Conservation (phyloP, 441 rosid genomes). For the Viola pubescens region DNA sequence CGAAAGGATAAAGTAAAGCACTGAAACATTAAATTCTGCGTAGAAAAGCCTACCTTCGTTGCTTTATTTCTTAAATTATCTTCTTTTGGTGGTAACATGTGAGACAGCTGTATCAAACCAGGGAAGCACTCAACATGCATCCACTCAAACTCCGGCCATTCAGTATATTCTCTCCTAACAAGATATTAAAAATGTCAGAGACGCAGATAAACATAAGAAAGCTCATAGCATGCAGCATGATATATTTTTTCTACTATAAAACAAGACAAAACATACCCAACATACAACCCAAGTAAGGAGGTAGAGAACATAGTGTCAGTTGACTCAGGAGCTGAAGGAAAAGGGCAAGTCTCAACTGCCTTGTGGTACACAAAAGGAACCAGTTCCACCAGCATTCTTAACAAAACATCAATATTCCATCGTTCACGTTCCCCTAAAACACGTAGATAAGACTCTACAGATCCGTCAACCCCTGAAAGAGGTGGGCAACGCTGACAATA, state of each 20-base stretch:
- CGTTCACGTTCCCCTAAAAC: constrained; percentile 93
- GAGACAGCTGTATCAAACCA: constrained; percentile 63
- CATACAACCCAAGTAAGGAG: constrained; percentile 59
- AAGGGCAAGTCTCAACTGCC: constrained; percentile 80
- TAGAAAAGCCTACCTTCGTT: constrained; percentile 51
- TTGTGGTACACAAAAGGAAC: constrained; percentile 68
- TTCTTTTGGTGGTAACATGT: constrained; percentile 84
- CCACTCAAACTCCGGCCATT: constrained; percentile 94
- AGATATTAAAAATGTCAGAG: constrained; percentile 24
- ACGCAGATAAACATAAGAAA: constrained; percentile 13
- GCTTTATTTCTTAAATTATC: constrained; percentile 73
- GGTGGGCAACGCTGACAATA: constrained; percentile 79
- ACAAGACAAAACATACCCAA: constrained; percentile 35
- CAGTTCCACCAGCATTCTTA: constrained; percentile 76
- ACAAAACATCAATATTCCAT: constrained; percentile 83
- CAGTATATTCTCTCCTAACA: constrained; percentile 53
- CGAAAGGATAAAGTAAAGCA: constrained; percentile 1
- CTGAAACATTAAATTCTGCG: constrained; percentile 14
- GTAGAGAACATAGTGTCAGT: constrained; percentile 41
- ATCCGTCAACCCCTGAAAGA: constrained; percentile 95
- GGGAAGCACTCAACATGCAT: constrained; percentile 89
- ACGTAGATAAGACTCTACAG: constrained; percentile 79
- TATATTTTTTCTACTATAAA: constrained; percentile 7
- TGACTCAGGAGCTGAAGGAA: constrained; percentile 46
- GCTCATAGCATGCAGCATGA: constrained; percentile 2